phyloP scores from a whole-genome alignment of 2,329 filamentous ascomycete species.

The Epichloe sibirici region DNA sequence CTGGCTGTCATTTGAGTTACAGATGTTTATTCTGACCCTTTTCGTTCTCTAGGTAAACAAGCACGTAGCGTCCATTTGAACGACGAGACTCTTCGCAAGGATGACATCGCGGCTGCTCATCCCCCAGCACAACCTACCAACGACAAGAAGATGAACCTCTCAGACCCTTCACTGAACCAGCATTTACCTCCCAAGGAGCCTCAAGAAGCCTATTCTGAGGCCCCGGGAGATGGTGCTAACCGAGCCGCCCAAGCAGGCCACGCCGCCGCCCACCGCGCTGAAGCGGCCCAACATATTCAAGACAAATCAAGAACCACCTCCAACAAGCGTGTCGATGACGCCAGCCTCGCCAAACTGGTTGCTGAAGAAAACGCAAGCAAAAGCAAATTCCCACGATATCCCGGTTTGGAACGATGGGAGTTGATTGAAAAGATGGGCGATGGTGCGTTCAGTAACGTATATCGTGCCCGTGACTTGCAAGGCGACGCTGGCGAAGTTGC shows the following conservation, averaged over 20 bases:
- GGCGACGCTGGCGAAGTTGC: constrained; percentile 70
- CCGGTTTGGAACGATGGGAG: constrained; percentile 51
- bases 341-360: constrained; percentile 72
- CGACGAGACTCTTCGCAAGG: constrained; percentile 41
- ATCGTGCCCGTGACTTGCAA: constrained; percentile 66
- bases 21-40: not conserved
- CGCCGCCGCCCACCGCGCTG: constrained; percentile 49
- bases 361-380: constrained; percentile 83
- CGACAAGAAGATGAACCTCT: constrained; percentile 39
- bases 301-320: constrained; percentile 13
- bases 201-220: constrained; percentile 49
- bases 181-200: constrained; percentile 32
- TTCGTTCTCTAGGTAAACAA: constrained; percentile 60
- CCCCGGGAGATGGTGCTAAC: constrained; percentile 49
- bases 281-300: constrained; percentile 44
- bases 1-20: not conserved
- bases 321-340: constrained; percentile 38
- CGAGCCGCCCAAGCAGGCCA: constrained; percentile 56
- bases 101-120: constrained; percentile 35
- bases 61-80: constrained; percentile 51
- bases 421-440: constrained; percentile 96
- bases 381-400: constrained; percentile 63
- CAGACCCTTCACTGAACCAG: constrained; percentile 30
- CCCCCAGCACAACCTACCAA: constrained; percentile 40
- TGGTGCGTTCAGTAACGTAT: constrained; percentile 97